phyloP scores from a whole-genome alignment of 2,329 filamentous ascomycete genomes.

The Fusarium humuli region DNA sequence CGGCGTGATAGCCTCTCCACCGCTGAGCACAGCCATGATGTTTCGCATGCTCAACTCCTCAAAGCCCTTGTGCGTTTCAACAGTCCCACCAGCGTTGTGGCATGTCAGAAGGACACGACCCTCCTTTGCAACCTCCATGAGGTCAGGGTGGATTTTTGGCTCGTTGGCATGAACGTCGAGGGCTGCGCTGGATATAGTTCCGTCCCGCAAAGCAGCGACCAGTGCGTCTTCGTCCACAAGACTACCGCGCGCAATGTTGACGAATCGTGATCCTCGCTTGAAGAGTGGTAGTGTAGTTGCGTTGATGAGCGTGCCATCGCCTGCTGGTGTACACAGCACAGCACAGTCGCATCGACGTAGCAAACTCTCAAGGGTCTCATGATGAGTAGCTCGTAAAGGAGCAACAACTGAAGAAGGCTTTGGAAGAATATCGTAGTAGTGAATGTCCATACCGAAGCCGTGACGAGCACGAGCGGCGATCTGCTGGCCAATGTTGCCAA shows the following conservation, averaged over 20 bases:
- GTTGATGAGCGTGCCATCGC: conserved; percentile 60
- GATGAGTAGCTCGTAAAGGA: conserved; percentile 60
- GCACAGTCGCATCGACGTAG: conserved; percentile 68
- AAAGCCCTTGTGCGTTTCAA: conserved; percentile 74
- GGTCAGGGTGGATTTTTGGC: conserved; percentile 62
- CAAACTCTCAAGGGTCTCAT: conserved; percentile 63
- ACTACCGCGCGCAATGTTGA: conserved; percentile 74
- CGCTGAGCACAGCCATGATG: conserved; percentile 68
- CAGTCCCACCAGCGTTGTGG: conserved; percentile 74
- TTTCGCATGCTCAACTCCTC: conserved; percentile 76
- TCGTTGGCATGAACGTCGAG: conserved; percentile 74
- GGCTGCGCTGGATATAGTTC: conserved; percentile 63
- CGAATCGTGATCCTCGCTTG: conserved; percentile 67
- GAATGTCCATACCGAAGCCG: conserved; percentile 75
- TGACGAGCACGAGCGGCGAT: conserved; percentile 65
- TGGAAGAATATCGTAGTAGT: conserved; percentile 70
- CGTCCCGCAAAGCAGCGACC: conserved; percentile 66
- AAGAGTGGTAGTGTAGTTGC: conserved; percentile 61
- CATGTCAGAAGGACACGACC: conserved; percentile 70
- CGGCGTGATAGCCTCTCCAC: conserved; percentile 65
- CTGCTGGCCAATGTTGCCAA: conserved; percentile 73
- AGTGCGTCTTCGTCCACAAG: conserved; percentile 75
- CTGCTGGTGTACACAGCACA: conserved; percentile 69
- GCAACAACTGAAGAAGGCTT: conserved; percentile 58
- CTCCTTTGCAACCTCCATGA: conserved; percentile 55